Evolutionary conservation across 768 basidiomycete species (phyloP), one percentile per base, ranked within the genome.

Genomic region (Pulveroboletus sp.): DNA sequence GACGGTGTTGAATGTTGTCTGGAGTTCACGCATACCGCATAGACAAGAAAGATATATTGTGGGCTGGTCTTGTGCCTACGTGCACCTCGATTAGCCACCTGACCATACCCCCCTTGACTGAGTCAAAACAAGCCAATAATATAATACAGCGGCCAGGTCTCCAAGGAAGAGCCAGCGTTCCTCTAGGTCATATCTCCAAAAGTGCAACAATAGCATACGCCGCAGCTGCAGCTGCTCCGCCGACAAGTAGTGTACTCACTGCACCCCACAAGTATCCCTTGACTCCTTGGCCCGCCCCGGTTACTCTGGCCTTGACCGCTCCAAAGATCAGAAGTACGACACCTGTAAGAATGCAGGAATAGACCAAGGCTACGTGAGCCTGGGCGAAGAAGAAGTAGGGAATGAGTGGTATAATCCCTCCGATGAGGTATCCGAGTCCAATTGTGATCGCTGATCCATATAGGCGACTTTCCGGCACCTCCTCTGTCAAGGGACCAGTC

Each of bases 401-500:
- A 9, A 93, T 58, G 32, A 99, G 79, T 1, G 96, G 96, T 60
- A 98, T 89, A 48, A 94, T 75, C 28, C 96, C 96, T 39, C 96
- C 96, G 47, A 95, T 46, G 54, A 94, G 84, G 73, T 98, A 95
- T 11, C 93, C 92, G 63, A 92, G 78, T 54, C 95, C 96, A 63
- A 99, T 98, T 0, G 95, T 98, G 57, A 95, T 78, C 2, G 95
- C 95, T 1, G 92, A 94, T 32, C 84, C 76, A 72, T 93, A 97
- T 56, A 96, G 74, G 26, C 96, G 80, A 18, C 77, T 76, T 15
- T 82, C 81, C 1, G 94, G 89, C 32, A 96, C 80, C 69, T 98
- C 95, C 77, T 96, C 94, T 87, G 65, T 46, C 13, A 17, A 47
- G 32, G 30, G 28, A 53, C 15, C 17, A 10, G 8, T 47, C 4